phyloP scores from a whole-genome alignment of 139 green algal species.

The Desmodesmus armatus region DNA sequence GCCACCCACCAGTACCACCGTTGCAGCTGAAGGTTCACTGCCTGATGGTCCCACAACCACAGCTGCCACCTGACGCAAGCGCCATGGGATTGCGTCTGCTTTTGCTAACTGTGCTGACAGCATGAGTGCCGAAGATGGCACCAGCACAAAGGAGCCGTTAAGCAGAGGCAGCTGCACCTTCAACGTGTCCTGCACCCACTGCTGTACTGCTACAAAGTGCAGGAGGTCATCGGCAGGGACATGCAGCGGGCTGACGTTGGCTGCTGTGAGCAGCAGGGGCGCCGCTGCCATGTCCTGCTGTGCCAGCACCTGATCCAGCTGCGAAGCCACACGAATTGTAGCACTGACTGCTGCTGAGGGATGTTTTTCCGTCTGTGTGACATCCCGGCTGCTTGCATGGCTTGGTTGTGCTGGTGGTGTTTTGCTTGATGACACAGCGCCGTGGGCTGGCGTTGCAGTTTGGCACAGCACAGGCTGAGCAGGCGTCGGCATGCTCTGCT shows the following conservation, averaged over 20 bases:
- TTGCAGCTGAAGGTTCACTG: not conserved
- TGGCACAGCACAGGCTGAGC: no score
- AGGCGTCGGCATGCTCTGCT: no score
- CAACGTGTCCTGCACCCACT: conserved; percentile 4
- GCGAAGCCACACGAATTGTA: no score
- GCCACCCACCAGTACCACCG: conserved; percentile 34
- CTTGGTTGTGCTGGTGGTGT: no score
- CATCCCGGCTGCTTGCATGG: no score
- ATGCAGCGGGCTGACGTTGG: not conserved
- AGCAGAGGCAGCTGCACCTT: conserved; percentile 9
- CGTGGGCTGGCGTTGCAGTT: no score
- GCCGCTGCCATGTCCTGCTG: no score
- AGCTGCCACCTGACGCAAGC: conserved; percentile 3
- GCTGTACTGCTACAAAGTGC: not conserved
- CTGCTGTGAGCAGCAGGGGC: not conserved
- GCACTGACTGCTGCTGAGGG: no score
- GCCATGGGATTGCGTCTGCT: not conserved
- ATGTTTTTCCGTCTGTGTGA: no score
- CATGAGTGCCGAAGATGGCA: not conserved
- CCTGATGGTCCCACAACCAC: no score
- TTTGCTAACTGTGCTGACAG: not conserved
- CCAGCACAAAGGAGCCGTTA: not conserved
- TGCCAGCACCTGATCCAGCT: no score
- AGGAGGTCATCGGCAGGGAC: not conserved
- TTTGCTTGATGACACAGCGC: no score